Conservation (phyloP, 1,139 yeast genomes). For the Suhomyces bribrorum region DNA sequence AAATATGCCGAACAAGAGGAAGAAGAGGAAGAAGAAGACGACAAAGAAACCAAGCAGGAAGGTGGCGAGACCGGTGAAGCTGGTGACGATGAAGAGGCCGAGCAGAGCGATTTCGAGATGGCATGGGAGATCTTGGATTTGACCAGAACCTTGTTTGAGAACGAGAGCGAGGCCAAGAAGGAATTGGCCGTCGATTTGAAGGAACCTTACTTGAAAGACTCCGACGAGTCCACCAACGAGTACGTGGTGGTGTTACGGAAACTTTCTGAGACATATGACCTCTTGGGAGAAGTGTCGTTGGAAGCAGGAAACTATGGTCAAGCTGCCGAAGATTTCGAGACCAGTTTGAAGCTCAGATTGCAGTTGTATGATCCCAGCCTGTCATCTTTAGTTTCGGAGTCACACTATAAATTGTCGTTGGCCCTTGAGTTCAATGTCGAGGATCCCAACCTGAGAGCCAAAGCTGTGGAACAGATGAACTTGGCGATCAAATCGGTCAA, state of each 20-base stretch:
- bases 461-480: constrained; percentile 60
- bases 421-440: constrained; percentile 73
- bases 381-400: constrained; percentile 69
- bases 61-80: constrained; percentile 24
- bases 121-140: constrained; percentile 88
- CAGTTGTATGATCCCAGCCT: constrained; percentile 50
- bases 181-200: constrained; percentile 14
- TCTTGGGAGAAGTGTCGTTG: constrained; percentile 85
- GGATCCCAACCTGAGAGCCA: constrained; percentile 46
- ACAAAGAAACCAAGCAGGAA: constrained; percentile 15
- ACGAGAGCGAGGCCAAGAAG: constrained; percentile 27
- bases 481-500: constrained; percentile 64
- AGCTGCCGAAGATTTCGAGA: constrained; percentile 66
- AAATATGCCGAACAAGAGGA: constrained; percentile 26
- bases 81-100: constrained; percentile 37
- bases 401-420: constrained; percentile 78
- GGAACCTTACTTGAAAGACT: constrained; percentile 38
- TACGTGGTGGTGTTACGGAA: constrained; percentile 46
- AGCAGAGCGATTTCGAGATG: constrained; percentile 73
- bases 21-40: constrained; percentile 30
- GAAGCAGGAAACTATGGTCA: constrained; percentile 84
- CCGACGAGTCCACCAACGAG: constrained; percentile 34
- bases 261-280: constrained; percentile 73
- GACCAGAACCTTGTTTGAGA: constrained; percentile 64
- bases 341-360: constrained; percentile 56